These are phyloP conservation scores for Globisporangium megalacanthum DNA, from an alignment of 352 stramenopile genomes.

Conservation along the genomic window DNA sequence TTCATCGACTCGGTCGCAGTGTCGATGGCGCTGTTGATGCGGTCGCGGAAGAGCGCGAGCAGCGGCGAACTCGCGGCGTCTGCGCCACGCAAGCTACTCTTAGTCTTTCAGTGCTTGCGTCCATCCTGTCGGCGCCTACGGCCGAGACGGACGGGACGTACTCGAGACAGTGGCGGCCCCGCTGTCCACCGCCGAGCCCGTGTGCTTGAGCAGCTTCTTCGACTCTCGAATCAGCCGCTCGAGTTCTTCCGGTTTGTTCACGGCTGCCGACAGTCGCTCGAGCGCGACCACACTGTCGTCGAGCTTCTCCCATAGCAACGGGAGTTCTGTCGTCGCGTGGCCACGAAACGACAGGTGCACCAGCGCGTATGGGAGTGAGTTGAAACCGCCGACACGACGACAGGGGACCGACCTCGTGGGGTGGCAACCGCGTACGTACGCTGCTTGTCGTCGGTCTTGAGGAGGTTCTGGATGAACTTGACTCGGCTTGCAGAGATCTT, in stretches of 20 bases:
- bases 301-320: constrained; percentile 54
- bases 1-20: constrained; percentile 39
- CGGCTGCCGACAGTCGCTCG: constrained; percentile 34
- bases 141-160: background rate
- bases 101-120: background rate
- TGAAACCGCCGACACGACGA: background rate
- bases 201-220: constrained; percentile 37
- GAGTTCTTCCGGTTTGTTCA: constrained; percentile 58
- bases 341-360: background rate
- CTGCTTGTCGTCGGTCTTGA: constrained; percentile 39
- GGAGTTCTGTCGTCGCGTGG: constrained; percentile 2
- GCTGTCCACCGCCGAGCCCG: background rate
- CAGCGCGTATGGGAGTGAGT: background rate
- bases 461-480: constrained; percentile 46
- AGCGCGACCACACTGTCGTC: constrained; percentile 42
- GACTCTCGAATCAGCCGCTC: constrained; percentile 47
- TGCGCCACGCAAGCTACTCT: background rate
- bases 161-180: background rate
- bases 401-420: too few relatives aligned
- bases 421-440: constrained; percentile 1
- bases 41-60: constrained; percentile 34
- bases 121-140: too few relatives aligned
- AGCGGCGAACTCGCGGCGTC: constrained; percentile 10
- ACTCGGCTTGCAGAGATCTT: constrained; percentile 47
- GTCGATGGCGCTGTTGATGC: constrained; percentile 47